Conservation (phyloP, 352 stramenopile species). For the Globisporangium emineosum region DNA sequence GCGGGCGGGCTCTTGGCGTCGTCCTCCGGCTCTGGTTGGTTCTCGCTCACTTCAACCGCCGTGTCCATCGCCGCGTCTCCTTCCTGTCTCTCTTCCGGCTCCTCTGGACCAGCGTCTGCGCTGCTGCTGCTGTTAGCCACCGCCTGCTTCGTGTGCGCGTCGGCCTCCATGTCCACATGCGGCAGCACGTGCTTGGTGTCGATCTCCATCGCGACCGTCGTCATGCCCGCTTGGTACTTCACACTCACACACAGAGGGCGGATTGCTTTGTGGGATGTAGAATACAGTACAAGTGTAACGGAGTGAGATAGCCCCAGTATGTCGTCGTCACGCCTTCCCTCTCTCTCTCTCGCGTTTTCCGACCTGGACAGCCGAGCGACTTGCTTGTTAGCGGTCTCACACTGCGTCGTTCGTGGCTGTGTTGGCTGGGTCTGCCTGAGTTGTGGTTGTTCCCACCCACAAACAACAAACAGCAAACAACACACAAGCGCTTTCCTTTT, state of each 20-base stretch:
- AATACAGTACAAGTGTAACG: neutral
- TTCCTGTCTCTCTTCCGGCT: neutral
- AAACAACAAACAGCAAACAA: neutral
- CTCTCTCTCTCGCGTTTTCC: neutral
- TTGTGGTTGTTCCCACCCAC: slow-evolving; percentile 5
- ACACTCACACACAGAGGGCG: neutral
- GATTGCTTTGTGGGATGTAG: neutral
- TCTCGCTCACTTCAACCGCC: slow-evolving; percentile 4
- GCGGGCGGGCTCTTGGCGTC: neutral
- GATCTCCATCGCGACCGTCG: slow-evolving; percentile 12
- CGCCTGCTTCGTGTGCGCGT: slow-evolving; percentile 1
- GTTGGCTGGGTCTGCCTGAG: neutral
- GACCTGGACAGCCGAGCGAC: too few species aligned
- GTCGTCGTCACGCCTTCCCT: neutral
- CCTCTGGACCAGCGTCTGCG: neutral
- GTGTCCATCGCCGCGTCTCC: neutral
- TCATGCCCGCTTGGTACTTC: slow-evolving; percentile 5
- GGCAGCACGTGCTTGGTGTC: slow-evolving; percentile 10
- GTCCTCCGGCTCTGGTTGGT: slow-evolving; percentile 9
- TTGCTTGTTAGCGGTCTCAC: neutral
- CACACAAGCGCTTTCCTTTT: neutral
- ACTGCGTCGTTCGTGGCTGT: neutral
- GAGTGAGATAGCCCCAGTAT: neutral
- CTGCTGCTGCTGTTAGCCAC: neutral
- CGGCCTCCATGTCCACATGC: neutral